A percentile compares a stretch with the other conserved stretches of the same genome.
Evolutionary conservation across 108 stramenopile species (phyloP).

Genomic region (Cyclotella atomus): DNA sequence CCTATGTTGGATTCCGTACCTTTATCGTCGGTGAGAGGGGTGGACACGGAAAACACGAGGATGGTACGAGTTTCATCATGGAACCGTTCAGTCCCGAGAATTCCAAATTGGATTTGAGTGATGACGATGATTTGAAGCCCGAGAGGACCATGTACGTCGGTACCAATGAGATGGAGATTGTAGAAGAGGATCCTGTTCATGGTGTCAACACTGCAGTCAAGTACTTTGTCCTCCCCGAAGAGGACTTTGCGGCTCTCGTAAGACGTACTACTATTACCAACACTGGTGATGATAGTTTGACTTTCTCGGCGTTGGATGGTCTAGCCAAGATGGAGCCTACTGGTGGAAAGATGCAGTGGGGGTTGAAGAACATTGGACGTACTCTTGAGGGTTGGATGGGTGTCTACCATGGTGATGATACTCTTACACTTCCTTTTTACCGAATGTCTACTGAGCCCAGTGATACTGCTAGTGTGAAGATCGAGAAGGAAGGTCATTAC

Average conservation of each 20-base stretch:
- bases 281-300: conserved; percentile 61
- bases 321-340: conserved; percentile 89
- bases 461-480: conserved; percentile 86
- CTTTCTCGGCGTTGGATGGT: conserved; percentile 86
- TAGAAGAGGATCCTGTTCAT: conserved; percentile 78
- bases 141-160: conserved; percentile 92
- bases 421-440: conserved; percentile 89
- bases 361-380: conserved; percentile 91
- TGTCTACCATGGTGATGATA: conserved; percentile 88
- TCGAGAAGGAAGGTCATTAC: conserved; percentile 92
- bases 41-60: conserved; percentile 40
- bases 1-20: conserved; percentile 92
- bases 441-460: conserved; percentile 89
- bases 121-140: conserved; percentile 64
- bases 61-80: conserved; percentile 58
- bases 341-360: conserved; percentile 81
- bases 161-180: conserved; percentile 91
- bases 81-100: conserved; percentile 78
- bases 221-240: conserved; percentile 90
- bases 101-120: conserved; percentile 56
- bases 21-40: conserved; percentile 82
- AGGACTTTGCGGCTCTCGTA: conserved; percentile 87
- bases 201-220: conserved; percentile 80
- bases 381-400: conserved; percentile 98
- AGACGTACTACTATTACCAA: conserved; percentile 90